phyloP scores from a whole-genome alignment of 306 rosid species.

The Acacia acuminata region DNA sequence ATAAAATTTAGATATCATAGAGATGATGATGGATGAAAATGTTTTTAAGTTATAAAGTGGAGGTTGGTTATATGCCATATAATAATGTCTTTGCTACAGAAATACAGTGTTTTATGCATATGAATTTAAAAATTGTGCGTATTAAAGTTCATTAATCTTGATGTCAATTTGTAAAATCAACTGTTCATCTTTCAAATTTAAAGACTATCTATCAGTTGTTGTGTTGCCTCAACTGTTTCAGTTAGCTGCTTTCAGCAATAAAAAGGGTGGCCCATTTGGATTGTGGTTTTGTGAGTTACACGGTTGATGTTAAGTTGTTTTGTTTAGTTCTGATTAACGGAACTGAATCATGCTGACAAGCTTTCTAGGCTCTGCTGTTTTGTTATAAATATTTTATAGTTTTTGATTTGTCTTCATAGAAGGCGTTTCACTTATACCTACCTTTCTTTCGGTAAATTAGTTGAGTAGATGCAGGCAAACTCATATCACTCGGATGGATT shows the following conservation, averaged over 20 bases:
- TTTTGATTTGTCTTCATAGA: constrained; percentile 4
- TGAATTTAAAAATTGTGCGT: neutral
- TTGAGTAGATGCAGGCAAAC: constrained; percentile 5
- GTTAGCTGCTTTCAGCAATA: constrained; percentile 1
- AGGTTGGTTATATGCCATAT: constrained; percentile 15
- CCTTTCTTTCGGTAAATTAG: neutral
- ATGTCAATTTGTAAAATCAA: constrained; percentile 15
- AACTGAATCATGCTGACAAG: neutral
- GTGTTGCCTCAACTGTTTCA: constrained; percentile 19
- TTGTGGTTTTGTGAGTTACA: constrained; percentile 21
- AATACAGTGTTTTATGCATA: constrained; percentile 11
- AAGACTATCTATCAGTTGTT: neutral
- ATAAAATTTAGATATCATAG: neutral
- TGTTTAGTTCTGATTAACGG: neutral
- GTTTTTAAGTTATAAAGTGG: constrained; percentile 1
- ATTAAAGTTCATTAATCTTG: constrained; percentile 4
- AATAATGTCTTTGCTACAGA: constrained; percentile 1
- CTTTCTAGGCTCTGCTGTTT: constrained; percentile 14
- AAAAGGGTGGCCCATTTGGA: neutral
- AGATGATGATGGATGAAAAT: constrained; percentile 18
- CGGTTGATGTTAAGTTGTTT: neutral
- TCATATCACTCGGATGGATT: neutral
- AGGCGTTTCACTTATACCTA: neutral
- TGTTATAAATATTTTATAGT: neutral
- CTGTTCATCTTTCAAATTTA: constrained; percentile 18